Evolutionary conservation across 768 basidiomycete species (phyloP).

Genomic region (Mycena leptocephala): DNA sequence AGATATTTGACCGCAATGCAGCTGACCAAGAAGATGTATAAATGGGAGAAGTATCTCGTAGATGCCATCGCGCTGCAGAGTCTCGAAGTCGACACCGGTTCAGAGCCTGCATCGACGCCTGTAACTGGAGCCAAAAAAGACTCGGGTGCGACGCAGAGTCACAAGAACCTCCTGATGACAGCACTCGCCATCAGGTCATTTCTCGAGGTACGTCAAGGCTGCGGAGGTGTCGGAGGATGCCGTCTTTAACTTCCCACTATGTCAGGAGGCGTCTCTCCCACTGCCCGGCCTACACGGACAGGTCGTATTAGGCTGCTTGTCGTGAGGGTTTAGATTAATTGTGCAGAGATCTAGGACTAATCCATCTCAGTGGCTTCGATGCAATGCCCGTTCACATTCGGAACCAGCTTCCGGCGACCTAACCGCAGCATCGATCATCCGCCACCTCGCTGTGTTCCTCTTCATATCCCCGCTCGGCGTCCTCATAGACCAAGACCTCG

Average conservation of each 20-base stretch:
- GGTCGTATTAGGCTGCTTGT: no score
- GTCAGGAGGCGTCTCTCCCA: no score
- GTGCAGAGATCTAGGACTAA: no score
- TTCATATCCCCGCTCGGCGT: slow-evolving; percentile 1
- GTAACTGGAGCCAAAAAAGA: not conserved
- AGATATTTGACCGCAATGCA: not conserved
- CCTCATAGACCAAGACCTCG: not conserved
- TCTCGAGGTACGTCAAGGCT: no score
- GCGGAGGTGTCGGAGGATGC: no score
- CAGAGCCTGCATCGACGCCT: no score
- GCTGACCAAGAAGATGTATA: not conserved
- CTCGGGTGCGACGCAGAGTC: not conserved
- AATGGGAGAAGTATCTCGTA: not conserved
- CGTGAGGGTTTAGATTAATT: no score
- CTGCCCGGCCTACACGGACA: no score
- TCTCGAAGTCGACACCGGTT: no score
- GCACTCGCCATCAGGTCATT: no score
- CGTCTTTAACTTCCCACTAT: not conserved
- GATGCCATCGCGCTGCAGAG: not conserved
- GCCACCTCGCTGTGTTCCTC: not conserved
- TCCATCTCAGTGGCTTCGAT: no score
- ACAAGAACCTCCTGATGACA: not conserved
- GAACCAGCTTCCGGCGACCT: not conserved
- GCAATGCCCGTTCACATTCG: no score
- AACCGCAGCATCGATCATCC: not conserved